Base-by-base conservation (phyloP, 805 yeast genomes). In the Lachancea meyersii region DNA sequence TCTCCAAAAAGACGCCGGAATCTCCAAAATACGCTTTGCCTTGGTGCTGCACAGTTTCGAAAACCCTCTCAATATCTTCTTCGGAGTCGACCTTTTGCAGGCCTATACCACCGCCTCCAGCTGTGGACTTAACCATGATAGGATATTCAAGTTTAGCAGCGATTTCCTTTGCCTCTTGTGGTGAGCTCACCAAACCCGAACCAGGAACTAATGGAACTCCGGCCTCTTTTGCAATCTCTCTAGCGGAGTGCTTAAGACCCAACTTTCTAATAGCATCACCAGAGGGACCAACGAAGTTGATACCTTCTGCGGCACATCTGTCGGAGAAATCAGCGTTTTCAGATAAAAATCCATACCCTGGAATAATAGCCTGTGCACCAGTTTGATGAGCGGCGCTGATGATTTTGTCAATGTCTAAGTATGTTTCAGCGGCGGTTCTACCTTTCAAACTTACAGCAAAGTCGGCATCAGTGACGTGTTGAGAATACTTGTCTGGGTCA, bases 51-150 rank as follows among this genome's bases (percentile, higher is more conserved):
- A 93, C 97, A 8, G 95, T 82, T 56, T 78, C 84, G 65, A 87
- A 91, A 11, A 89, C 94, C 48, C 83, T 69, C 66, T 79, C 86
- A 49, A 93, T 79, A 47, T 93, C 97, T 16, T 63, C 79, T 52
- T 77, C 85, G 27, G 79, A 73, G 57, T 89, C 96, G 46, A 89
- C 97, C 60, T 88, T 85, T 64, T 91, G 97, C 53, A 91, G 70
- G 50, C 98, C 98, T 58, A 91, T 91, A 67, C 98, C 98, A 65
- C 98, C 98, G 58, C 98, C 98, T 61, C 98, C 98, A 20, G 97
- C 97, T 48, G 98, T 93, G 20, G 95, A 84, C 66, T 91, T 91
- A 39, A 93, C 86, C 97, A 91, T 91, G 26, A 91, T 78, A 22
- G 97, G 97, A 55, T 86, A 93, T 44, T 76, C 84, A 39, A 91